phyloP scores from a whole-genome alignment of 163 green algal species.

The Coccomyxa subellipsoidea region DNA sequence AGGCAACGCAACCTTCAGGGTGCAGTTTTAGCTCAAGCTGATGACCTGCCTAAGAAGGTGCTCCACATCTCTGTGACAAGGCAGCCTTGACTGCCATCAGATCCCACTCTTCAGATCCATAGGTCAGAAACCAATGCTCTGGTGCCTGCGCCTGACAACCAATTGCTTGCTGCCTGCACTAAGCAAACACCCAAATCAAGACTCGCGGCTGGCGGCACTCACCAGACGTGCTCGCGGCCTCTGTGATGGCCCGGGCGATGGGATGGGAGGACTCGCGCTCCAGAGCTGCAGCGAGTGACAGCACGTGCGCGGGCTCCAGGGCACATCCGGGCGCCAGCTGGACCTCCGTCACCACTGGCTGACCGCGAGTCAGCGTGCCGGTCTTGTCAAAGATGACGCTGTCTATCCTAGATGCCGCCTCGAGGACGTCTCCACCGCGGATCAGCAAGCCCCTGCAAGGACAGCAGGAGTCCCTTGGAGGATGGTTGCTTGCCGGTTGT shows the following conservation, averaged over 20 bases:
- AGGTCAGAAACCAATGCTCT: too few species aligned
- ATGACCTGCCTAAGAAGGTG: too few species aligned
- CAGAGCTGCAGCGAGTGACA: constrained; percentile 74
- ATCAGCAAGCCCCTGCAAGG: constrained; percentile 77
- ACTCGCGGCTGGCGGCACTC: too few species aligned
- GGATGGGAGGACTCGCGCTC: constrained; percentile 82
- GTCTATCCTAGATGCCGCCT: constrained; percentile 64
- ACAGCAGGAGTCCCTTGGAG: background rate
- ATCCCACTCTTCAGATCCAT: too few species aligned
- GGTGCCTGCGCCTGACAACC: too few species aligned
- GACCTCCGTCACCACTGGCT: constrained; percentile 11
- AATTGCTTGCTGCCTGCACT: too few species aligned
- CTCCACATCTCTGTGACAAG: too few species aligned
- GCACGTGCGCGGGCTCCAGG: constrained; percentile 38
- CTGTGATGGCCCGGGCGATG: constrained; percentile 68
- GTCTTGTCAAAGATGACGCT: constrained; percentile 96
- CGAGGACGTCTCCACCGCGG: constrained; percentile 84
- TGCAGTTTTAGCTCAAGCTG: too few species aligned
- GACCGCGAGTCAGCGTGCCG: constrained; percentile 86
- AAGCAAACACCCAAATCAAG: background rate
- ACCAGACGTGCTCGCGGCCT: background rate
- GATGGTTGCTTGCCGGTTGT: background rate
- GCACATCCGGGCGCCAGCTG: background rate
- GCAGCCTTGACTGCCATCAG: too few species aligned
- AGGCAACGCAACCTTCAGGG: too few species aligned